Evolutionary conservation across 2,329 filamentous ascomycete species (phyloP).

Genomic region (Graphiopsis chlorocephala): DNA sequence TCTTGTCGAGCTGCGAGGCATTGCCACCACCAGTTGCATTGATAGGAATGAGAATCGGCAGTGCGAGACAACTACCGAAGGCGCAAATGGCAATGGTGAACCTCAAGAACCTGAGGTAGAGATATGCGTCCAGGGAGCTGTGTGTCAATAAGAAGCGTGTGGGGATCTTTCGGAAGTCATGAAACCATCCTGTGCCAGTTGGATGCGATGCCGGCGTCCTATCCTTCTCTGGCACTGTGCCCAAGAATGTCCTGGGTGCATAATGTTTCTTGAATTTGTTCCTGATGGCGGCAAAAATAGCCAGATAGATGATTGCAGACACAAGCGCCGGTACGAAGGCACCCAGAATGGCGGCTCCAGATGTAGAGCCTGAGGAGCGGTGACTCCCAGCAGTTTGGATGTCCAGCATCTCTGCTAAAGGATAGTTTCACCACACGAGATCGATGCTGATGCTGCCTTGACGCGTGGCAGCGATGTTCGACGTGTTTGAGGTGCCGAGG

Average conservation of each 20-base stretch:
- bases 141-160: constrained; percentile 48
- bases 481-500: neutral
- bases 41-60: constrained; percentile 48
- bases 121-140: constrained; percentile 49
- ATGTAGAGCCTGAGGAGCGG: constrained; percentile 28
- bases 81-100: constrained; percentile 43
- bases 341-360: constrained; percentile 31
- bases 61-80: constrained; percentile 43
- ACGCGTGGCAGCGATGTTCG: neutral
- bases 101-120: constrained; percentile 49
- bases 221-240: constrained; percentile 33
- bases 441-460: neutral
- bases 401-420: neutral
- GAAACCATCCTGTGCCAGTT: constrained; percentile 45
- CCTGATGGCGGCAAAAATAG: constrained; percentile 29
- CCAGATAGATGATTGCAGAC: constrained; percentile 30
- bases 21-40: constrained; percentile 41
- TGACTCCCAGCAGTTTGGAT: constrained; percentile 21
- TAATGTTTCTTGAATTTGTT: constrained; percentile 33
- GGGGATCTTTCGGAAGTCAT: constrained; percentile 42
- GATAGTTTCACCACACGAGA: neutral
- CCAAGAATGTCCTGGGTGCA: constrained; percentile 34
- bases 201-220: constrained; percentile 29
- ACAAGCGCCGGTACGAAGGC: constrained; percentile 34
- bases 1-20: constrained; percentile 31